Base-by-base conservation (phyloP, 1,139 yeast genomes). In the Entelexis sorbosivorans region DNA sequence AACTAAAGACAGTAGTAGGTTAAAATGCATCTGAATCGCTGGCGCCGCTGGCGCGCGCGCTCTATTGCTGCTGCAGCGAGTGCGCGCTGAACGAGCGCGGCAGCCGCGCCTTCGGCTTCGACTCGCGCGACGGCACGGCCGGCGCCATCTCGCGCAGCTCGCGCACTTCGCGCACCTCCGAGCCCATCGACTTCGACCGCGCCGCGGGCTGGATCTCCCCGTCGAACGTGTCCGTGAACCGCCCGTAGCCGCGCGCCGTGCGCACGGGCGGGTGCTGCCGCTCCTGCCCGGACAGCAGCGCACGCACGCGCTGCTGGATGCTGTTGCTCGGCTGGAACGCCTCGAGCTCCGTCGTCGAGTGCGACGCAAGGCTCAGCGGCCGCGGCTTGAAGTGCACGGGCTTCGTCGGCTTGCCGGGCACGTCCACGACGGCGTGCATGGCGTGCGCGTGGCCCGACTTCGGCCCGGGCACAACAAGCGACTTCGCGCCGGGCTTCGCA, bases 231-330 rank as follows among this genome's bases (percentile, higher is more conserved):
- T 77, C 83, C 0, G 88, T 81, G 62, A 74, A 82, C 59, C 77
- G 76, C 2, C 94, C 94, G 62, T 85, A 85, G 0, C 94, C 94
- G 16, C 69, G 67, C 0, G 94, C 94, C 0, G 88, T 79, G 59
- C 76, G 78, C 20, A 71, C 69, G 5, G 77, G 73, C 13, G 75
- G 71, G 1, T 76, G 73, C 34, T 73, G 73, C 20, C 75, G 73
- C 24, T 73, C 73, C 48, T 50, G 52, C 20, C 67, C 62, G 49
- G 71, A 71, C 56, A 84, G 68, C 38, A 82, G 70, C 58, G 74
- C 73, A 52, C 81, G 82, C 62, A 83, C 82, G 56, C 93, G 71
- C 60, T 77, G 73, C 64, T 83, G 93, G 51, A 85, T 64, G 26
- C 57, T 45, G 52, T 60, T 60, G 31, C 56, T 46, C 14, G 62